Conservation (phyloP, 2,329 filamentous ascomycete genomes). For the Aspergillus flavus region DNA sequence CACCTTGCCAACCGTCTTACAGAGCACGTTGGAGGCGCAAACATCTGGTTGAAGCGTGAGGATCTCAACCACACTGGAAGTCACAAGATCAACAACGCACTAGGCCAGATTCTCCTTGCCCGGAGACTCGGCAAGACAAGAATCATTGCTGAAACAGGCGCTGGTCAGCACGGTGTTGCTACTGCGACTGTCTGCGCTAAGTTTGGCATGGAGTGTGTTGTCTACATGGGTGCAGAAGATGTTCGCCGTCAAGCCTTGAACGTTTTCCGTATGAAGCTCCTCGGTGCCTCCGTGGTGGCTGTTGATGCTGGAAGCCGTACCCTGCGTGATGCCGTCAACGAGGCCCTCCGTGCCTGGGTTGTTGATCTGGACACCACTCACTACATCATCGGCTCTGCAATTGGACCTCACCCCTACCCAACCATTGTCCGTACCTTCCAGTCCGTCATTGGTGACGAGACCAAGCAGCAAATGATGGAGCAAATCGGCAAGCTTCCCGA, state of each 20-base stretch:
- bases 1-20: constrained; percentile 88
- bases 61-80: constrained; percentile 97
- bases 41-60: constrained; percentile 97
- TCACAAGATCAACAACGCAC: constrained; percentile 99
- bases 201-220: constrained; percentile 96
- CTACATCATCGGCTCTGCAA: constrained; percentile 97
- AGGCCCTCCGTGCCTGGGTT: constrained; percentile 93
- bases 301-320: constrained; percentile 88
- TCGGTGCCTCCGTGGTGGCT: constrained; percentile 88
- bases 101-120: constrained; percentile 89
- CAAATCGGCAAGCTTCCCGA: constrained; percentile 88
- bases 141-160: constrained; percentile 97
- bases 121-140: constrained; percentile 87
- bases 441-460: constrained; percentile 92
- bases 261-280: constrained; percentile 96
- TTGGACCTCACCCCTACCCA: constrained; percentile 96
- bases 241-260: constrained; percentile 95
- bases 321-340: constrained; percentile 87
- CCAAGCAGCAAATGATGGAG: constrained; percentile 85
- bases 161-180: constrained; percentile 95
- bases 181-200: constrained; percentile 97
- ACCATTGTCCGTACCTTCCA: constrained; percentile 98
- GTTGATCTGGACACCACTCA: constrained; percentile 90
- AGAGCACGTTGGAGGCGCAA: constrained; percentile 84
- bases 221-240: constrained; percentile 98